These are phyloP conservation scores for Geotrichum fermentans DNA, from an alignment of 1,139 yeast genomes.

Conservation along the genomic window DNA sequence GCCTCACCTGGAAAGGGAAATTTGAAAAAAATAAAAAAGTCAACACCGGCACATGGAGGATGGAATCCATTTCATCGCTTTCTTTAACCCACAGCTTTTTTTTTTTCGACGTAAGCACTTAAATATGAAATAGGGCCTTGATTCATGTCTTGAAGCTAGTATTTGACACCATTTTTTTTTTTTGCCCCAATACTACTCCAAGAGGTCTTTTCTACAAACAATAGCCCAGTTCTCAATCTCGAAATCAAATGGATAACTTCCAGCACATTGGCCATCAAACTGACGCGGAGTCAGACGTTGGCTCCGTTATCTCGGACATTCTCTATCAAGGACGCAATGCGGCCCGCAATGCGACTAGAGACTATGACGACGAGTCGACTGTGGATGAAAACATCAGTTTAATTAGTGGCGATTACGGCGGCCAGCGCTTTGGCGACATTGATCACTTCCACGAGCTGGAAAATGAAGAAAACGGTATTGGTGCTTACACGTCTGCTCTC, in stretches of 20 bases:
- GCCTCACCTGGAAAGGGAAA: background rate
- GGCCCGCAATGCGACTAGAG: conserved; percentile 2
- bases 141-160: too few species aligned
- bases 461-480: conserved; percentile 13
- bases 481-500: conserved; percentile 21
- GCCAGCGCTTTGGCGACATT: conserved; percentile 24
- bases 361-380: conserved; percentile 23
- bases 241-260: conserved; percentile 33
- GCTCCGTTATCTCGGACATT: conserved; percentile 32
- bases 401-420: conserved; percentile 23
- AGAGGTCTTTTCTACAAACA: too few species aligned
- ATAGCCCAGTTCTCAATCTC: too few species aligned
- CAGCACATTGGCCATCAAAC: conserved; percentile 29
- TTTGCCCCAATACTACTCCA: too few species aligned
- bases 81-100: too few species aligned
- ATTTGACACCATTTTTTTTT: too few species aligned
- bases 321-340: conserved; percentile 28
- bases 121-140: too few species aligned
- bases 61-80: too few species aligned
- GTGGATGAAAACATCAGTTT: conserved; percentile 30
- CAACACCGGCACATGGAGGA: too few species aligned
- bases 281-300: conserved; percentile 29
- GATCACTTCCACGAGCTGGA: conserved; percentile 19
- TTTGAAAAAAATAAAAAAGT: too few species aligned
- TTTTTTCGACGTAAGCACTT: too few species aligned